Base-by-base conservation (phyloP, 257 asterid species). In the Ocimum tenuiflorum region DNA sequence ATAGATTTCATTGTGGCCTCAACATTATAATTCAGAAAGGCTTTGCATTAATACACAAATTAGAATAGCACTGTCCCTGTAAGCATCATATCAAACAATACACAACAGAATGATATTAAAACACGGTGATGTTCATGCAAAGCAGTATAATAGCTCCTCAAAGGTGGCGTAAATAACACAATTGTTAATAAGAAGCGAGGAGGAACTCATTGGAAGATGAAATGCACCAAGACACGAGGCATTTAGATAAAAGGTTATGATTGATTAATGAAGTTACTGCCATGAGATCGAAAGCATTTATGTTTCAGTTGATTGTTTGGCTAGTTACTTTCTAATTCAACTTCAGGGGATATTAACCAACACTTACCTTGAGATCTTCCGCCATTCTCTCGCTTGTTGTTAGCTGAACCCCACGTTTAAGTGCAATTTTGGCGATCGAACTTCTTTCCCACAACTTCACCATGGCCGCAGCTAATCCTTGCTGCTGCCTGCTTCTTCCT, bases 361-460 rank as follows among this genome's bases (percentile, higher is more conserved):
- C 51, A 18, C 61, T 60, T 80, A 94, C 99, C 97, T 94, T 90
- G 70, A 94, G 83, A 80, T 94, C 97, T 80, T 94, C 99, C 10
- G 99, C 97, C 95, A 94, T 94, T 80, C 99, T 79, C 81, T 88
- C 99, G 80, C 99, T 94, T 27, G 97, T 86, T 50, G 99, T 90
- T 65, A 94, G 86, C 77, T 90, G 96, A 71, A 94, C 97, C 31
- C 97, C 97, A 36, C 95, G 95, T 77, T 94, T 94, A 47, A 94
- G 86, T 36, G 97, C 94, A 60, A 94, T 68, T 80, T 94, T 94
- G 0, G 83, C 95, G 55, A 94, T 85, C 17, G 95, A 86, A 82
- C 99, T 90, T 76, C 79, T 83, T 78, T 86, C 95, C 99, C 96
- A 94, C 70, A 94, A 72, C 87, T 90, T 94, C 70, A 83, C 69